Evolutionary conservation across 352 stramenopile genomes (phyloP), one percentile per base, ranked within the genome.

Genomic region (Pseudoperonospora humuli): DNA sequence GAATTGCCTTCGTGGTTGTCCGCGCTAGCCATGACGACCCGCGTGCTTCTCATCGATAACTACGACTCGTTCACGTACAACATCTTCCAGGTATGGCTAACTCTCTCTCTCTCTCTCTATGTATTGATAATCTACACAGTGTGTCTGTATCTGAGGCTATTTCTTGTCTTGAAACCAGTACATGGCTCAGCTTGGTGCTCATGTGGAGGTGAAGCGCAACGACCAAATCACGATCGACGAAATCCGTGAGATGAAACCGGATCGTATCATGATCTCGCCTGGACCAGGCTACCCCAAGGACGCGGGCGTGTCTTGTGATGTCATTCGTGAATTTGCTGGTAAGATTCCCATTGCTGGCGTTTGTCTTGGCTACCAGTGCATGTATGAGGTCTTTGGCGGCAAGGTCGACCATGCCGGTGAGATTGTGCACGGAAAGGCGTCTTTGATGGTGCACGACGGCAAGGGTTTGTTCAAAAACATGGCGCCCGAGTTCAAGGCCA

Each of bases 41-140:
- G 73, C 43, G 82, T 93, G 55, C 61, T 93, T 38, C 65, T 93
- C 41, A 86, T 93, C 64, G 82, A 93, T 69, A 93, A 93, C 61
- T 93, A 93, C 44, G 82, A 93, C 72, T 93, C 82, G 50, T 93
- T 93, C 70, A 91, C 79, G 59, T 93, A 93, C 73, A 93, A 93
- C 61, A 75, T 93, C 54, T 92, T 77, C 61, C 80, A 92, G 70
- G 76, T 84, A 32, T 18, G 51, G n/a, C n/a, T n/a, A 26, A 26
- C 18, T 14, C 3, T 46, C 4, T 36, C 7, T 45, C 11, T 31
- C n/a, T 19, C 10, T 20, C 10, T n/a, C 26, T 28, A 3, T 15
- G 19, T 34, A 14, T 26, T n/a, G n/a, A n/a, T n/a, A n/a, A n/a
- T n/a, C n/a, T n/a, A n/a, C n/a, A n/a, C n/a, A n/a, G n/a, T 11